These are phyloP conservation scores for Blastomyces percursus DNA, from an alignment of 2,329 filamentous ascomycete species.

Conservation along the genomic window DNA sequence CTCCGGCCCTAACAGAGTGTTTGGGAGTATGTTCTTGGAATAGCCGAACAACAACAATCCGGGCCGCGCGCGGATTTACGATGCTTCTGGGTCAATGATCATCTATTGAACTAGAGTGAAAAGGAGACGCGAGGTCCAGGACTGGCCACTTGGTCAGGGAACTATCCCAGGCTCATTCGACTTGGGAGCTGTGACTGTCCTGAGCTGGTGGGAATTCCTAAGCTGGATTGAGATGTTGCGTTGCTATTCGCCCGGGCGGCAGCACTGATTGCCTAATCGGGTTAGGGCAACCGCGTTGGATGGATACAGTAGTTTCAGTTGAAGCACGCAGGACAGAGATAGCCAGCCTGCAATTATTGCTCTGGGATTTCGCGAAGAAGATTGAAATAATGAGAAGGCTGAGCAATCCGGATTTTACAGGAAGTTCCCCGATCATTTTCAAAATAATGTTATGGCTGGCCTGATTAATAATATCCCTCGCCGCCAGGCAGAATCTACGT, in stretches of 20 bases:
- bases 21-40: background rate
- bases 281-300: background rate
- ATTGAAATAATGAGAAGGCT: background rate
- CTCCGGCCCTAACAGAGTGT: background rate
- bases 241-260: background rate
- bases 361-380: background rate
- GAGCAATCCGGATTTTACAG: background rate
- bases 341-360: background rate
- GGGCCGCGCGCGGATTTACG: no score
- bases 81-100: background rate
- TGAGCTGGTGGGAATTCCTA: background rate
- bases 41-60: background rate
- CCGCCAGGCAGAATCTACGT: conserved; percentile 1
- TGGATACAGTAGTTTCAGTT: no score
- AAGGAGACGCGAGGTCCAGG: background rate
- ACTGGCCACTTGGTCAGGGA: background rate
- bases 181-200: background rate
- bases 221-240: background rate
- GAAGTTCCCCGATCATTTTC: background rate
- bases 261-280: conserved; percentile 3
- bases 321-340: background rate
- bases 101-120: background rate
- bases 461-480: background rate
- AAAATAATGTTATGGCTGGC: background rate
- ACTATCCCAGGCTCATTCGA: conserved; percentile 1